Evolutionary conservation across 2,329 filamentous ascomycete genomes (phyloP).

Genomic region (Didymella pinodella): DNA sequence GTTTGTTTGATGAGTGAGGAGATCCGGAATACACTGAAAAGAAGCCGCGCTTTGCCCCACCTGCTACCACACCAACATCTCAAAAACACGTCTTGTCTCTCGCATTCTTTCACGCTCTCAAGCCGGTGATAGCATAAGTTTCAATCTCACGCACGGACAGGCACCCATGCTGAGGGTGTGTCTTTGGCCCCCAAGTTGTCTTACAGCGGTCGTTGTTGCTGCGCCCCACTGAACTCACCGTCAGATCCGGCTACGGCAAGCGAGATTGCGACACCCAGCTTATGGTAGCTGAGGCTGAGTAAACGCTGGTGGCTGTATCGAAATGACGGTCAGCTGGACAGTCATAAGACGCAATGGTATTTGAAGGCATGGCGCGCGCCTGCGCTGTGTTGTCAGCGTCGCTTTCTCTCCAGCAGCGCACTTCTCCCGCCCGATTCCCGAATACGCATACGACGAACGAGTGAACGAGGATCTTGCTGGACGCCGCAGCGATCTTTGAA

Average conservation of each 20-base stretch:
- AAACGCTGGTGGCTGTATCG: conserved; percentile 12
- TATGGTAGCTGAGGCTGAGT: conserved; percentile 14
- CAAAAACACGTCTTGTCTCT: too few species aligned
- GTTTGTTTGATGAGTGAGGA: too few species aligned
- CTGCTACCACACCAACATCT: too few species aligned
- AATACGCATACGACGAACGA: conserved; percentile 4
- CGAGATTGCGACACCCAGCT: conserved; percentile 15
- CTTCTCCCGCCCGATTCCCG: not conserved
- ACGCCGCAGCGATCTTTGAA: conserved; percentile 4
- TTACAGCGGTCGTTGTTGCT: conserved; percentile 4
- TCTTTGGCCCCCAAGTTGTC: conserved; percentile 1
- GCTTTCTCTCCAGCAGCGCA: not conserved
- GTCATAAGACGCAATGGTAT: not conserved
- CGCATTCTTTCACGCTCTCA: too few species aligned
- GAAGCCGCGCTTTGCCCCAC: too few species aligned
- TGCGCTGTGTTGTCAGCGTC: not conserved
- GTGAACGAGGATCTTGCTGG: conserved; percentile 8
- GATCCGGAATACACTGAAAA: too few species aligned
- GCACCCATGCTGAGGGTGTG: not conserved
- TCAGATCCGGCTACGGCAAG: conserved; percentile 15
- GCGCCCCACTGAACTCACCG: conserved; percentile 13
- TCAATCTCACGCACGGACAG: too few species aligned
- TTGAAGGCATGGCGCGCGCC: conserved; percentile 3
- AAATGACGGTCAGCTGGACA: conserved; percentile 10
- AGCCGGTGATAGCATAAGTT: too few species aligned